Evolutionary conservation across 306 rosid genomes (phyloP).

Genomic region (Vigna unguiculata): DNA sequence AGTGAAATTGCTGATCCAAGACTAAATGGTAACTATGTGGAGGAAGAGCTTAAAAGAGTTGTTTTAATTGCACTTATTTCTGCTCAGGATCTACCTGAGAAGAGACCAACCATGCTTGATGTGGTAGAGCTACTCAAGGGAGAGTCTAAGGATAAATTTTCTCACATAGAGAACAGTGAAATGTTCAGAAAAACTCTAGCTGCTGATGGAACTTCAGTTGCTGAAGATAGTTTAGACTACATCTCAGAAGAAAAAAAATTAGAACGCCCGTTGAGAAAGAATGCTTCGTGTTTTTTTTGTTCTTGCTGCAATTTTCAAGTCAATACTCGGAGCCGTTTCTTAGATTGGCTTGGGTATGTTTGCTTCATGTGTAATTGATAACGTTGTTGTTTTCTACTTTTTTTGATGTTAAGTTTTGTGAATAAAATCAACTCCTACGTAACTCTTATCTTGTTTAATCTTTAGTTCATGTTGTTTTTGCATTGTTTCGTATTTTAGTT

Average conservation of each 20-base stretch:
- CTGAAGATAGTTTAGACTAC: conserved; percentile 65
- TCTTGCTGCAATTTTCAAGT: conserved; percentile 5
- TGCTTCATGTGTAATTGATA: not conserved
- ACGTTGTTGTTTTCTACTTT: too few relatives aligned
- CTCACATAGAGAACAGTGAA: conserved; percentile 65
- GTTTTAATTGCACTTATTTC: conserved; percentile 60
- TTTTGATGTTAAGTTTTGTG: too few relatives aligned
- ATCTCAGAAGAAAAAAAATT: conserved; percentile 62
- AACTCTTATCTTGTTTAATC: too few relatives aligned
- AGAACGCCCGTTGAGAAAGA: conserved; percentile 50
- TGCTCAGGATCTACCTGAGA: conserved; percentile 67
- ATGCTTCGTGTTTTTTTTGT: not conserved
- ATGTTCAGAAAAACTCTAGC: conserved; percentile 34
- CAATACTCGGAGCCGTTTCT: conserved; percentile 1
- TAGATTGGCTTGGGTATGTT: conserved; percentile 5
- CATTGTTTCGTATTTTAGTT: too few relatives aligned
- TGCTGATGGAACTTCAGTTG: conserved; percentile 42
- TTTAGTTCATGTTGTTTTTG: too few relatives aligned
- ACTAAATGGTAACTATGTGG: conserved; percentile 69
- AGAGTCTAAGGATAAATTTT: conserved; percentile 63
- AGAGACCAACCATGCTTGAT: conserved; percentile 78
- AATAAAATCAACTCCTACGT: too few relatives aligned
- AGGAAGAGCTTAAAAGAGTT: conserved; percentile 77
- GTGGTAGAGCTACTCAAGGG: conserved; percentile 82
- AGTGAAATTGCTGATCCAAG: conserved; percentile 73